Percentiles rank a stretch among this genome's conserved stretches.
These are phyloP conservation scores for Aspergillus flavus DNA, from an alignment of 2,329 filamentous ascomycete species.

Conservation along the genomic window DNA sequence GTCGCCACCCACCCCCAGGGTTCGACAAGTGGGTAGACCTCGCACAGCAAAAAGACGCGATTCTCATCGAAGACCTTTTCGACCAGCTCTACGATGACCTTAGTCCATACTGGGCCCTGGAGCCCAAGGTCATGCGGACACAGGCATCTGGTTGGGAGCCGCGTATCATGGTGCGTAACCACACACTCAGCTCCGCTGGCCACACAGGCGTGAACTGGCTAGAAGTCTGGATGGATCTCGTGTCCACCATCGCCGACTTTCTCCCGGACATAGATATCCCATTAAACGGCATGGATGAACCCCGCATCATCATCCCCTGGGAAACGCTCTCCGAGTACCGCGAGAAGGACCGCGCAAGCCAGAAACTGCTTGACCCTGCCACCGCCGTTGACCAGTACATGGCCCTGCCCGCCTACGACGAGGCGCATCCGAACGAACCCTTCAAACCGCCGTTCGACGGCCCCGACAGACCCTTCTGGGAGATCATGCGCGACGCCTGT, in stretches of 20 bases:
- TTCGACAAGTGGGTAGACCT: slow-evolving; percentile 24
- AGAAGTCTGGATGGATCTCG: slow-evolving; percentile 45
- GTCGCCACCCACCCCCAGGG: neutral
- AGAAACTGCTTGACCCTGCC: neutral
- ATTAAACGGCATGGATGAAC: slow-evolving; percentile 54
- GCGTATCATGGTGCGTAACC: slow-evolving; percentile 45
- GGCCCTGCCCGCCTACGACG: slow-evolving; percentile 2
- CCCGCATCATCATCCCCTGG: slow-evolving; percentile 50
- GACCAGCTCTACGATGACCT: slow-evolving; percentile 56
- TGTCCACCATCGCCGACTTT: slow-evolving; percentile 37
- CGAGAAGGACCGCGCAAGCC: slow-evolving; percentile 31
- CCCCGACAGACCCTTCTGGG: slow-evolving; percentile 42
- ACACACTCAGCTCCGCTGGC: slow-evolving; percentile 35
- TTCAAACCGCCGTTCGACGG: slow-evolving; percentile 7
- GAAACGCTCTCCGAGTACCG: slow-evolving; percentile 48
- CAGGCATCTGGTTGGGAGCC: slow-evolving; percentile 43
- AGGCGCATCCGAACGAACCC: slow-evolving; percentile 13
- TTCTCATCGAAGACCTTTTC: slow-evolving; percentile 55
- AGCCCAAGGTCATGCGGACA: slow-evolving; percentile 44
- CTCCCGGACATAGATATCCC: slow-evolving; percentile 52
- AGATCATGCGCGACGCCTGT: slow-evolving; percentile 46
- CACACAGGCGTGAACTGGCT: slow-evolving; percentile 40
- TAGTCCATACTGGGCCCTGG: slow-evolving; percentile 52
- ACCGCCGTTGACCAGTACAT: slow-evolving; percentile 15
- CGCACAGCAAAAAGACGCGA: slow-evolving; percentile 43